Percentiles rank a stretch among this genome's conserved stretches.
Evolutionary conservation across 2,329 filamentous ascomycete genomes (phyloP).

Genomic region (Xylaria multiplex): DNA sequence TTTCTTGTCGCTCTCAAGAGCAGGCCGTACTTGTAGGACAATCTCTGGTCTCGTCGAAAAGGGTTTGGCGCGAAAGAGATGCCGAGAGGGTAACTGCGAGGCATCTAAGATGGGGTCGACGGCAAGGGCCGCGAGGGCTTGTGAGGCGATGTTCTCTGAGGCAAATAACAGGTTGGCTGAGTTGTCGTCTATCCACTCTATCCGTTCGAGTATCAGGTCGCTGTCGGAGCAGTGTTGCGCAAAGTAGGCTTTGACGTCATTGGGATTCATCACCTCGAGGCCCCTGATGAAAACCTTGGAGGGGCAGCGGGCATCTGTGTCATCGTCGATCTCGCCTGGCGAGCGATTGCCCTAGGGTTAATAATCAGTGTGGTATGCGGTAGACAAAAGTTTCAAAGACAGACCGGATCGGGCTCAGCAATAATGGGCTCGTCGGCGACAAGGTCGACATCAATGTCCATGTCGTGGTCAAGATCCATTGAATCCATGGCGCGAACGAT

Average conservation of each 20-base stretch:
- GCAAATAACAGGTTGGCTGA: conserved; percentile 87
- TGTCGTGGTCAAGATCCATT: conserved; percentile 78
- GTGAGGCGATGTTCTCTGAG: conserved; percentile 61
- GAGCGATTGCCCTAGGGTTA: conserved; percentile 48
- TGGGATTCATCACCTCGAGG: conserved; percentile 81
- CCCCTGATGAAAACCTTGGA: conserved; percentile 86
- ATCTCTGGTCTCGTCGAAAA: conserved; percentile 75
- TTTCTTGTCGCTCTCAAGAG: conserved; percentile 82
- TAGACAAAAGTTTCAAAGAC: not conserved
- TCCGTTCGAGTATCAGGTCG: conserved; percentile 59
- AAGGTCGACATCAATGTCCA: conserved; percentile 70
- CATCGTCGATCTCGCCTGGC: conserved; percentile 45
- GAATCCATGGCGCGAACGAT: conserved; percentile 49
- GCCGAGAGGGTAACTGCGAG: conserved; percentile 66
- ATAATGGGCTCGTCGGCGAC: conserved; percentile 56
- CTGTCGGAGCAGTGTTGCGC: conserved; percentile 70
- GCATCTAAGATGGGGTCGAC: conserved; percentile 63
- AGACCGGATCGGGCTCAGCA: conserved; percentile 42
- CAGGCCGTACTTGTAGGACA: conserved; percentile 76
- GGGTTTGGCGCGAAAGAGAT: conserved; percentile 75
- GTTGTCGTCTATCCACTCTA: conserved; percentile 96
- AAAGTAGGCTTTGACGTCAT: conserved; percentile 81
- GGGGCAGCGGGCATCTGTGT: conserved; percentile 53
- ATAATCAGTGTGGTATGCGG: conserved; percentile 33
- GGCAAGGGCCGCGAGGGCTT: conserved; percentile 65